A percentile compares a stretch with the other conserved stretches of the same genome.
Evolutionary conservation across 2,329 filamentous ascomycete species (phyloP).

Genomic region (Plenodomus biglobosus): DNA sequence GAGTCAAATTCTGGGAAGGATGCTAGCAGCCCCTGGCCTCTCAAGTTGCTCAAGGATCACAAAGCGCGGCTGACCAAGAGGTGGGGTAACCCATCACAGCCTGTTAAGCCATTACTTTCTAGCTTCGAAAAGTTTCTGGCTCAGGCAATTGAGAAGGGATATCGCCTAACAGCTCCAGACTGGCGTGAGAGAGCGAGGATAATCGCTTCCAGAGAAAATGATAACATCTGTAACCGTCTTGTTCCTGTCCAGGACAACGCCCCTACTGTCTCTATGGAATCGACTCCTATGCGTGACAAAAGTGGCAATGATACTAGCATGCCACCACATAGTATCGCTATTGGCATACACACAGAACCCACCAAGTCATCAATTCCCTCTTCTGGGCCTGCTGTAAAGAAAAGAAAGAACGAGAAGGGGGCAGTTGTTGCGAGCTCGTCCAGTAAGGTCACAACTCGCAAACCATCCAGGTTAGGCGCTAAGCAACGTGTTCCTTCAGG

Average conservation of each 20-base stretch:
- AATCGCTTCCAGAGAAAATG: neutral
- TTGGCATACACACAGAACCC: neutral
- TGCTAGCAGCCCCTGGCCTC: conserved; percentile 6
- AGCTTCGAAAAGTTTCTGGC: conserved; percentile 13
- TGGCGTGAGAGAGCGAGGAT: neutral
- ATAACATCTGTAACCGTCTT: neutral
- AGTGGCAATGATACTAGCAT: neutral
- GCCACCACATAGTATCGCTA: neutral
- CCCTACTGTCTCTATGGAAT: neutral
- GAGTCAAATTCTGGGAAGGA: neutral
- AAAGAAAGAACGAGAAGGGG: neutral
- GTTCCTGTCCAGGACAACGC: neutral
- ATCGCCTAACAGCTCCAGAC: conserved; percentile 3
- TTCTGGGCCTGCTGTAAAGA: neutral
- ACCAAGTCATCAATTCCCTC: neutral
- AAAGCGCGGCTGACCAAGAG: conserved; percentile 15
- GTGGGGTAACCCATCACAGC: conserved; percentile 4
- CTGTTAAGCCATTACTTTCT: neutral
- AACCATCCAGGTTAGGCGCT: neutral
- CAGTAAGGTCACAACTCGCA: neutral
- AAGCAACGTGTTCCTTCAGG: neutral
- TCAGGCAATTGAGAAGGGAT: conserved; percentile 8
- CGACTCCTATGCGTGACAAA: neutral
- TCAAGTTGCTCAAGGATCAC: conserved; percentile 17
- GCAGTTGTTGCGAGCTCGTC: neutral